Evolutionary conservation across 176 grass and related monocot species (phyloP).

Genomic region (Dactylis glomerata): DNA sequence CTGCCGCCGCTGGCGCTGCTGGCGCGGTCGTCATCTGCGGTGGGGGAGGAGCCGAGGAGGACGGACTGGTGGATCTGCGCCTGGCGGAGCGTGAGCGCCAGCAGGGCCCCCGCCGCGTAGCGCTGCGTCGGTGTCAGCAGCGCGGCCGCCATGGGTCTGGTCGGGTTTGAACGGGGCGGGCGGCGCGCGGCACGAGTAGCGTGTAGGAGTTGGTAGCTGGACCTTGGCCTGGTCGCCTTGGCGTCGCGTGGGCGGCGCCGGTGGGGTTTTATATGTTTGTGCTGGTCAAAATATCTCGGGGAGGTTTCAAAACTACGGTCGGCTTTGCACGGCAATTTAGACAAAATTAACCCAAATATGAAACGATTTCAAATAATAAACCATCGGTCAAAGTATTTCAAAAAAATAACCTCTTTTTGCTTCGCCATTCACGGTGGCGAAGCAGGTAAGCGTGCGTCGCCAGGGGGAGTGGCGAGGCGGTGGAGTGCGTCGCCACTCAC

Average conservation of each 20-base stretch:
- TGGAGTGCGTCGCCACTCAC: too few species aligned
- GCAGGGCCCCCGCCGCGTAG: constrained; percentile 87
- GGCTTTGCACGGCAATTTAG: too few species aligned
- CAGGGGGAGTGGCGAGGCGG: too few species aligned
- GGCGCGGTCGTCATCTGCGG: constrained; percentile 31
- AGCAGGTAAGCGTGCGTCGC: too few species aligned
- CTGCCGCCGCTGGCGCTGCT: constrained; percentile 42
- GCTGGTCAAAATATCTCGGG: background rate
- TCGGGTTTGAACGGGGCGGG: background rate
- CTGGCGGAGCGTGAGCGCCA: constrained; percentile 80
- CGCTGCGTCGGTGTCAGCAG: constrained; percentile 73
- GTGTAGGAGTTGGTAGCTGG: background rate
- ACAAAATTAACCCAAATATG: too few species aligned
- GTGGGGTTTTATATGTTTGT: background rate
- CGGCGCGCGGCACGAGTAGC: background rate
- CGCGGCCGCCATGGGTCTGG: constrained; percentile 35
- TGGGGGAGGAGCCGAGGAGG: constrained; percentile 50
- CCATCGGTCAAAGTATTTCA: too few species aligned
- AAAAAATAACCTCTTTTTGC: too few species aligned
- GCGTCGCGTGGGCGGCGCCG: background rate
- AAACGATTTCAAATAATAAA: too few species aligned
- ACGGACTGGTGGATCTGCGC: constrained; percentile 90
- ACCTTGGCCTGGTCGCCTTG: background rate
- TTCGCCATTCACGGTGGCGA: too few species aligned
- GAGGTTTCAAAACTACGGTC: background rate